A percentile compares a stretch with the other conserved stretches of the same genome.
These are phyloP conservation scores for Pythium brassicae DNA, from an alignment of 352 stramenopile genomes.

Conservation along the genomic window DNA sequence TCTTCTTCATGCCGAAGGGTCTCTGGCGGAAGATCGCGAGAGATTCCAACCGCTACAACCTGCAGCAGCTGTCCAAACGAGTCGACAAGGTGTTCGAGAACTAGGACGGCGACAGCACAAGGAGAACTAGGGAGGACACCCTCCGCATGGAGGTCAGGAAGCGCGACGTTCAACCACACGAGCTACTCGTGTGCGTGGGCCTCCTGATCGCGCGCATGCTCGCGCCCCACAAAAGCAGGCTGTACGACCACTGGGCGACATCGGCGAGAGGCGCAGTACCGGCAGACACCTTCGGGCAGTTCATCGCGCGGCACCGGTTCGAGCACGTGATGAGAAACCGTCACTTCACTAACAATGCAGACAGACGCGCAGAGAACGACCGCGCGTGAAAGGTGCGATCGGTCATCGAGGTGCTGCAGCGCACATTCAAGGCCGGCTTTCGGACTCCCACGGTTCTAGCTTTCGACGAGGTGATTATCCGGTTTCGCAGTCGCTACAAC, in stretches of 20 bases:
- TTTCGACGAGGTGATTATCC: slow-evolving; percentile 3
- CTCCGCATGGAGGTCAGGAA: neutral
- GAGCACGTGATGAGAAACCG: slow-evolving; percentile 12
- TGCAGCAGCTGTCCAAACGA: neutral
- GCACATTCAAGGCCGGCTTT: slow-evolving; percentile 2
- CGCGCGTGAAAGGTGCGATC: slow-evolving; percentile 13
- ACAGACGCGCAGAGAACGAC: neutral
- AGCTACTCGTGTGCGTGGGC: neutral
- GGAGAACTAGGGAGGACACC: neutral
- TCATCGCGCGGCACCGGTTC: slow-evolving; percentile 1
- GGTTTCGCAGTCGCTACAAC: neutral
- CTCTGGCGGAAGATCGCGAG: neutral
- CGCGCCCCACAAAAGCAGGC: neutral
- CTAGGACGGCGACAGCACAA: neutral
- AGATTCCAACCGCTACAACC: neutral
- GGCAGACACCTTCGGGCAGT: neutral
- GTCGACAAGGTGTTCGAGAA: neutral
- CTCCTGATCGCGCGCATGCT: neutral
- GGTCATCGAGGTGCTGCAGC: slow-evolving; percentile 6
- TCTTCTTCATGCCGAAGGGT: neutral
- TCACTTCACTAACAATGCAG: slow-evolving; percentile 11
- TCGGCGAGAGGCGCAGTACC: neutral
- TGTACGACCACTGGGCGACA: neutral
- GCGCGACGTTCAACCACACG: neutral
- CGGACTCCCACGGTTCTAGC: neutral